Evolutionary conservation across 768 basidiomycete species (phyloP), one percentile per base, ranked within the genome.

Genomic region (Tephrocybe sp.): DNA sequence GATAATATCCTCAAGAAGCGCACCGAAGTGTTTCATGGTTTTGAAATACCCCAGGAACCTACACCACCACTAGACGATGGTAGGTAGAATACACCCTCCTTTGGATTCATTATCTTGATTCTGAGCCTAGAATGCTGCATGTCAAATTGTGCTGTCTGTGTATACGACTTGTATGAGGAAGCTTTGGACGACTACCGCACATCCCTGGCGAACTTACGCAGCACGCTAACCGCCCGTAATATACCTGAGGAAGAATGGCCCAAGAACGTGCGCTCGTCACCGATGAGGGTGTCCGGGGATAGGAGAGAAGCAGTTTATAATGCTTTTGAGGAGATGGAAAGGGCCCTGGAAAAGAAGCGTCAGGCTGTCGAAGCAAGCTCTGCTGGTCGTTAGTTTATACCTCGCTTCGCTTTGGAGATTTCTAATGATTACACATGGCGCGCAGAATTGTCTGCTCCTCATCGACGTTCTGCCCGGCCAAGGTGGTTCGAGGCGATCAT

Each of bases 121-220:
- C 39, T 35, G 34, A 34, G 34, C 4, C 9, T 57, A 93, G 92
- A 93, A 67, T 94, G 92, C 66, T 96, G 92, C 72, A 95, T 95
- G 92, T 92, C 91, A 2, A 90, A 90, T 26, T 96, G 93, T 62
- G 89, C 92, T 0, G 68, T 94, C n/a, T 95, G 93, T 65, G 87
- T 95, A 7, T 90, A 95, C 68, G 91, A 92, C 59, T 65, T 93
- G 20, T 92, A 93, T 68, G 83, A 89, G 53, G 90, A 92, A 42
- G 79, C 85, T 0, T 65, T 90, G 2, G 71, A 72, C 19, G 72
- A 70, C 11, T 92, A 92, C 70, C 75, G 78, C 20, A 73, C 77
- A 11, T 74, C 83, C 4, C 56, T 92, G 0, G 60, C 60, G 2
- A 53, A 70, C 0, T 66, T 93, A 9, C 76, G 78, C n/a, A 41